phyloP scores from a whole-genome alignment of 164 flowering plant genomes.

The Platanus orientalis region DNA sequence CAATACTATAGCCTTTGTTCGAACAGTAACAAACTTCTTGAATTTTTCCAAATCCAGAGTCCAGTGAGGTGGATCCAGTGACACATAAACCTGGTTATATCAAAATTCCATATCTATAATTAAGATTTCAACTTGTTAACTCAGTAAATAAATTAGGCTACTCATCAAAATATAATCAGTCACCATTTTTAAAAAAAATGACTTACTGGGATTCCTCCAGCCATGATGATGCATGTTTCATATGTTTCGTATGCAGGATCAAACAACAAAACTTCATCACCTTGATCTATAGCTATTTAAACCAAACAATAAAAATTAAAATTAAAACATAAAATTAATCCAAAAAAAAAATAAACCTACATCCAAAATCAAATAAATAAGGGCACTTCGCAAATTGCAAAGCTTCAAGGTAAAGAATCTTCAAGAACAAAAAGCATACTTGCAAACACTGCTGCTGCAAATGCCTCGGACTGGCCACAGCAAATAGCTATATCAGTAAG shows the following conservation, averaged over 20 bases:
- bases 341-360: neutral
- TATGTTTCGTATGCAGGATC: conserved; percentile 81
- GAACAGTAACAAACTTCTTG: conserved; percentile 37
- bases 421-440: conserved; percentile 26
- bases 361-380: neutral
- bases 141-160: neutral
- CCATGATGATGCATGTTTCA: conserved; percentile 56
- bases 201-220: conserved; percentile 84
- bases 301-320: conserved; percentile 1
- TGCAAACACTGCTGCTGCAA: conserved; percentile 74
- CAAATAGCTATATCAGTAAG: conserved; percentile 61
- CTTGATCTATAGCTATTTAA: conserved; percentile 51
- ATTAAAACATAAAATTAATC: neutral
- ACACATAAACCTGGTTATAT: conserved; percentile 48
- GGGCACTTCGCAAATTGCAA: neutral
- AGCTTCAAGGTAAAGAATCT: neutral
- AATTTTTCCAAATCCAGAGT: conserved; percentile 52
- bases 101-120: neutral
- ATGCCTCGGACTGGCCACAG: conserved; percentile 87
- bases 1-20: conserved; percentile 65
- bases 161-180: neutral
- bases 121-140: neutral
- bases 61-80: conserved; percentile 79
- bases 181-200: neutral
- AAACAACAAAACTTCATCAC: conserved; percentile 78